Evolutionary conservation across 2,329 filamentous ascomycete species (phyloP).

Genomic region (Colletotrichum tofieldiae): DNA sequence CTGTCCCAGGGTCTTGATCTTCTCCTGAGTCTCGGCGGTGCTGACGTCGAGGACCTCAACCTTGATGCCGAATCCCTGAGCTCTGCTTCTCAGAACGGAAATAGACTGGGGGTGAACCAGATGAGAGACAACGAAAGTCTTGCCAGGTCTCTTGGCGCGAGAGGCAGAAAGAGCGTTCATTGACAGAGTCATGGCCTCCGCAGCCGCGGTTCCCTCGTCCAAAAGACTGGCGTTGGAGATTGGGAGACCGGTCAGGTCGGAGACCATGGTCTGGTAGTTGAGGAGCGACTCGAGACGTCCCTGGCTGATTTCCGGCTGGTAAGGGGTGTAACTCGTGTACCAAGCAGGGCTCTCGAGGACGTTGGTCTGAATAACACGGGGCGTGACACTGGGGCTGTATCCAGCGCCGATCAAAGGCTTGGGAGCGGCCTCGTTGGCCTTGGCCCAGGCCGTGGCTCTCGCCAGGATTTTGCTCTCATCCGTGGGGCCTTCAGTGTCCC

Average conservation of each 20-base stretch:
- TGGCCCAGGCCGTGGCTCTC: slow-evolving; percentile 53
- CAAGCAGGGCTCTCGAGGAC: slow-evolving; percentile 93
- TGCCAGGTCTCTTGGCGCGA: slow-evolving; percentile 81
- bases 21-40: slow-evolving; percentile 70
- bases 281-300: slow-evolving; percentile 91
- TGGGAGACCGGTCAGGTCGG: slow-evolving; percentile 87
- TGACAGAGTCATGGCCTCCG: slow-evolving; percentile 96
- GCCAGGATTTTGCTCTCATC: slow-evolving; percentile 74
- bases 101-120: slow-evolving; percentile 89
- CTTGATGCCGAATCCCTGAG: slow-evolving; percentile 91
- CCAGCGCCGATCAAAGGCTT: slow-evolving; percentile 88
- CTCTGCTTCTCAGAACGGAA: slow-evolving; percentile 86
- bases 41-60: slow-evolving; percentile 82
- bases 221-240: slow-evolving; percentile 93
- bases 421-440: slow-evolving; percentile 54
- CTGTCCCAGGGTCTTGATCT: slow-evolving; percentile 82
- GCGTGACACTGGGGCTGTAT: slow-evolving; percentile 89
- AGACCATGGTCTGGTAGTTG: slow-evolving; percentile 95
- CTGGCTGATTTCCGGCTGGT: slow-evolving; percentile 97
- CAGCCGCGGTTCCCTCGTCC: slow-evolving; percentile 92
- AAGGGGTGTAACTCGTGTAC: slow-evolving; percentile 99
- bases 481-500: slow-evolving; percentile 62
- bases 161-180: slow-evolving; percentile 81
- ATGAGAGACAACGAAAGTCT: slow-evolving; percentile 88
- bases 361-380: slow-evolving; percentile 93